These are phyloP conservation scores for Apiotrichum porosum DNA, from an alignment of 1,284 basidiomycete species.

Conservation along the genomic window DNA sequence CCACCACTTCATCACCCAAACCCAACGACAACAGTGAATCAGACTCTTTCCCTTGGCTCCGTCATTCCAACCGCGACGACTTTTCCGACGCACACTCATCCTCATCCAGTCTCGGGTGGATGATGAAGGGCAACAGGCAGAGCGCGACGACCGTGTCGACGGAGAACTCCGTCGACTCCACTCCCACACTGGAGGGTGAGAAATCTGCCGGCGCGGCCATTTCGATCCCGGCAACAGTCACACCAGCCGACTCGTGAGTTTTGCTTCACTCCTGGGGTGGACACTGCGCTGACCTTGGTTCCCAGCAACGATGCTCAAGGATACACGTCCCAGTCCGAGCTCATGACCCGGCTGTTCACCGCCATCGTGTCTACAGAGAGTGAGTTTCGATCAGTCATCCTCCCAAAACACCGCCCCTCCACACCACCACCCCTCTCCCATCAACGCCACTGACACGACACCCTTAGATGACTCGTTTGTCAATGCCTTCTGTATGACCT, in stretches of 20 bases:
- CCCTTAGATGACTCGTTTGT: slow-evolving; percentile 35
- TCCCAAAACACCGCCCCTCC: too few species aligned
- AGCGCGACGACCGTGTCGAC: too few species aligned
- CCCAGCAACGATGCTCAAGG: background rate
- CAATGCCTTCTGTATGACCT: slow-evolving; percentile 43
- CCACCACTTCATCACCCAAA: background rate
- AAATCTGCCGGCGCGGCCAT: background rate
- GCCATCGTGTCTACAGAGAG: slow-evolving; percentile 40
- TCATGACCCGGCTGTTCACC: slow-evolving; percentile 37
- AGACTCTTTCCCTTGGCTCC: too few species aligned
- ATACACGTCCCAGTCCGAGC: slow-evolving; percentile 20
- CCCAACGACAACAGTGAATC: background rate
- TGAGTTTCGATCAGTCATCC: too few species aligned
- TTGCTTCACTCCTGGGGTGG: too few species aligned
- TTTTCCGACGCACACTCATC: slow-evolving; percentile 28
- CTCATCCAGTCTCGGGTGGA: slow-evolving; percentile 32
- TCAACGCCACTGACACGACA: background rate
- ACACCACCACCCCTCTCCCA: too few species aligned
- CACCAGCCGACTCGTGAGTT: background rate
- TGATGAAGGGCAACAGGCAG: slow-evolving; percentile 14
- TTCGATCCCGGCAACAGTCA: background rate
- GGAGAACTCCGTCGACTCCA: too few species aligned
- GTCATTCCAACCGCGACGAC: slow-evolving; percentile 1
- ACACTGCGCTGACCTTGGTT: too few species aligned
- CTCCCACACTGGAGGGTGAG: background rate